Percentiles rank a stretch among this genome's conserved stretches.
phyloP scores from a whole-genome alignment of 768 basidiomycete species.

The Tylopilus sp. region DNA sequence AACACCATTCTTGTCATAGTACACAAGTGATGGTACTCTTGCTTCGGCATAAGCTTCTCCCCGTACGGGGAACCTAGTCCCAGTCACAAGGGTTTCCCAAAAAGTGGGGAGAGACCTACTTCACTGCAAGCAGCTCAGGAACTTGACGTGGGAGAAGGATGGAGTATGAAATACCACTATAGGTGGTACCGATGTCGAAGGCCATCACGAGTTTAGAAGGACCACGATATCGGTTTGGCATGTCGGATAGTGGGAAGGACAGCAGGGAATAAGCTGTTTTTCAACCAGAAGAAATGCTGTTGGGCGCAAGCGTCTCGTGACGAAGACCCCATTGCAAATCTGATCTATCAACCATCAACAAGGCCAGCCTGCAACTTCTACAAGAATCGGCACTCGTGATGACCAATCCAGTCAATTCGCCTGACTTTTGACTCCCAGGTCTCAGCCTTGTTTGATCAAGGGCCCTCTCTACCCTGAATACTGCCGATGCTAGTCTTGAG shows the following conservation, averaged over 20 bases:
- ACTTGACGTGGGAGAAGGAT: slow-evolving; percentile 9
- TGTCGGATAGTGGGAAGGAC: not conserved
- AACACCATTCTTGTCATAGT: not conserved
- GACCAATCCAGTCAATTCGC: not conserved
- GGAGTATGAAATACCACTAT: slow-evolving; percentile 40
- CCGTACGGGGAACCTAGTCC: not conserved
- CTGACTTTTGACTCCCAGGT: not conserved
- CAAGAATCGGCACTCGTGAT: not conserved
- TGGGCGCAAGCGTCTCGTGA: not conserved
- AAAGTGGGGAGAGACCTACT: not conserved
- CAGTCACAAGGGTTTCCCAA: not conserved
- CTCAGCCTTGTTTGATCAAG: not conserved
- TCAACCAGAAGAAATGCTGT: not conserved
- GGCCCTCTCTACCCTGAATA: not conserved
- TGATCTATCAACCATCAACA: not conserved
- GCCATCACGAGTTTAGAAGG: slow-evolving; percentile 38
- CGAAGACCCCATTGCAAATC: not conserved
- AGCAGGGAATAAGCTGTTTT: not conserved
- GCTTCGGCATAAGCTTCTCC: not conserved
- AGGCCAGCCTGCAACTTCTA: not conserved
- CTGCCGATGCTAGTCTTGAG: not conserved
- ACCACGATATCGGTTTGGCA: slow-evolving; percentile 5
- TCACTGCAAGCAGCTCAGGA: slow-evolving; percentile 9
- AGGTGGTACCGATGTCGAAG: slow-evolving; percentile 47
- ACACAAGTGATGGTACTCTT: not conserved